Evolutionary conservation across 106 monocot species (phyloP).

Genomic region (Dendrobium chrysotoxum): DNA sequence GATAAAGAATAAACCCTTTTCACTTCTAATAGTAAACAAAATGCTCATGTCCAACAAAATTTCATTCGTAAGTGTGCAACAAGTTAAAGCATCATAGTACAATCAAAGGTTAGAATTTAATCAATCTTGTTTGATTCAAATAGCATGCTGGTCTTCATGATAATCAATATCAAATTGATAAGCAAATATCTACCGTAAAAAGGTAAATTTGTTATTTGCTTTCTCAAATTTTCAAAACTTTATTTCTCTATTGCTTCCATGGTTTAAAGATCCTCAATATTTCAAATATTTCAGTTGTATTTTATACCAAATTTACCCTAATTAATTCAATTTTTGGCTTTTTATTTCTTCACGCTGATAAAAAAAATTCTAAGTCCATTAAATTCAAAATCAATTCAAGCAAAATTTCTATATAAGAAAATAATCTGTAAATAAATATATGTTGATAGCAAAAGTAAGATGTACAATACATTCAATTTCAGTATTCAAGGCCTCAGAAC

Average conservation of each 20-base stretch:
- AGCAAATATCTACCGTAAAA: background rate
- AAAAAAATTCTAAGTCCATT: background rate
- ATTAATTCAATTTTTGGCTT: background rate
- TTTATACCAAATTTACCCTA: background rate
- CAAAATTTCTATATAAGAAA: background rate
- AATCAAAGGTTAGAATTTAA: background rate
- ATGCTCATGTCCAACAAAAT: background rate
- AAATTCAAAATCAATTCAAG: constrained; percentile 1
- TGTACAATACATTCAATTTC: constrained; percentile 63
- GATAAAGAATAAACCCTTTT: background rate
- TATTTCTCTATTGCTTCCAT: background rate
- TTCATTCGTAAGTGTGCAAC: background rate
- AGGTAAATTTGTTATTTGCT: background rate
- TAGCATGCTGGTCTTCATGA: background rate
- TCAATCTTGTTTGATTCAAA: background rate
- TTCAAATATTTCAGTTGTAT: background rate
- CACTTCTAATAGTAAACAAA: background rate
- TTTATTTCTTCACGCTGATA: background rate
- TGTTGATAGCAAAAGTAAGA: background rate
- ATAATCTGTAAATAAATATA: background rate
- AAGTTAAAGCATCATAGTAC: background rate
- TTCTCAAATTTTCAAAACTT: background rate
- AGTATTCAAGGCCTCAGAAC: constrained; percentile 62
- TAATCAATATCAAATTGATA: background rate
- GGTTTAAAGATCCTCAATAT: background rate